Base-by-base conservation (phyloP, 192 early-diverging fungal genomes). In the Rhizoclosmatium globosum region DNA sequence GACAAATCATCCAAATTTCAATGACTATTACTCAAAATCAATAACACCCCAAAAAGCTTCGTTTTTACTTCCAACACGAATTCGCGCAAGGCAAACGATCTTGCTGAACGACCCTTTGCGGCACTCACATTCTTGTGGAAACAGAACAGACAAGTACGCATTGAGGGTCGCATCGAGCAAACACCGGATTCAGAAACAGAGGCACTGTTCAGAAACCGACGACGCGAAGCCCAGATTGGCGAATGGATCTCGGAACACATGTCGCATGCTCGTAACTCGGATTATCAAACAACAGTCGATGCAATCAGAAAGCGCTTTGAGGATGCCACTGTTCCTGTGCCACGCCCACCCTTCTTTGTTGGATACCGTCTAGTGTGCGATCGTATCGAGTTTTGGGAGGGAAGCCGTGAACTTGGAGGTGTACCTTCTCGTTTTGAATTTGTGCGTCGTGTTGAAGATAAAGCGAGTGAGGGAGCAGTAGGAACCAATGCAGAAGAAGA, bases 171-270 rank as follows among this genome's bases (percentile, higher is more conserved):
- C 44, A 43, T 23, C 2, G 6, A 9, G 45, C 42, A 17, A 11
- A 4, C 11, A 11, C 42, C 42, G 1, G 2, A 7, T 17, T 7
- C 38, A 2, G 66, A 39, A 15, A 23, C 66, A 2, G 66, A 7
- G 4, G 38, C 44, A 43, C 45, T 68, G 42, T 68, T 68, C 23
- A 17, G 39, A 43, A 23, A 43, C 2, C 66, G 66, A 2, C 38
- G 66, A 17, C 66, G 66, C 42, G 66, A 68, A 17, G 66, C 66
- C 13, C 66, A 68, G 66, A 68, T 68, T 45, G 66, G 41, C 66
- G 66, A 68, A 43, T 68, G 66, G 66, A 11, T 23, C 6, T 68
- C 66, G 13, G 42, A 68, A 9, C 42, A 42, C 6, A 68, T 68
- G 66, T 17, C 39, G 13, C 39, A 42, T 9, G 15, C 39, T 0